phyloP scores from a whole-genome alignment of 305 asterid genomes.

The Galium porrigens region DNA sequence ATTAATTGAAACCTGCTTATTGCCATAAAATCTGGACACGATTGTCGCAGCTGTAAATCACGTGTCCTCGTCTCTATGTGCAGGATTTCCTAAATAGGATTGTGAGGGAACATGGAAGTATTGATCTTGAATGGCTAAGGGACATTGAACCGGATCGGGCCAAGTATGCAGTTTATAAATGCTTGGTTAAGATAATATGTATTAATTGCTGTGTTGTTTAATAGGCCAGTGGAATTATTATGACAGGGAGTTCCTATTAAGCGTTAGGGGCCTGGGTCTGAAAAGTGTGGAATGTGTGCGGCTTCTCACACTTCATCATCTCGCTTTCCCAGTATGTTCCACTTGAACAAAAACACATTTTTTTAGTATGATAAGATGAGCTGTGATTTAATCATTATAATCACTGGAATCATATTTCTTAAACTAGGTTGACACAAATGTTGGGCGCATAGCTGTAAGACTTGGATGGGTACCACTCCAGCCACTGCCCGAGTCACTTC shows the following conservation, averaged over 20 bases:
- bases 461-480: slow-evolving; percentile 99
- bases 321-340: slow-evolving; percentile 87
- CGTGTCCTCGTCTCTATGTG: slow-evolving; percentile 16
- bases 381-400: neutral
- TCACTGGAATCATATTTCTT: slow-evolving; percentile 21
- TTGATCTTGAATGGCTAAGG: slow-evolving; percentile 94
- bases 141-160: slow-evolving; percentile 93
- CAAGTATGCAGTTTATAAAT: slow-evolving; percentile 39
- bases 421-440: slow-evolving; percentile 87
- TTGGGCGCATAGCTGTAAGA: slow-evolving; percentile 95
- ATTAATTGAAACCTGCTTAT: neutral
- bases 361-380: neutral
- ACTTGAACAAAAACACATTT: neutral
- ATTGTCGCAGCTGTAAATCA: slow-evolving; percentile 9
- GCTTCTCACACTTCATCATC: slow-evolving; percentile 93
- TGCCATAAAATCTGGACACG: slow-evolving; percentile 4
- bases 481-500: slow-evolving; percentile 94
- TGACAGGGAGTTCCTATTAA: slow-evolving; percentile 78
- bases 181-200: slow-evolving; percentile 7
- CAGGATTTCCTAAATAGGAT: slow-evolving; percentile 81
- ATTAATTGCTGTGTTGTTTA: slow-evolving; percentile 15
- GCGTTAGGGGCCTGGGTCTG: slow-evolving; percentile 86
- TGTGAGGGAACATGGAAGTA: slow-evolving; percentile 74
- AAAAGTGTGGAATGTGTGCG: slow-evolving; percentile 96
- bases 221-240: slow-evolving; percentile 12